Percentiles rank a stretch among this genome's conserved stretches.
phyloP scores from a whole-genome alignment of 2,329 filamentous ascomycete genomes.

The Zymoseptoria ardabiliae region DNA sequence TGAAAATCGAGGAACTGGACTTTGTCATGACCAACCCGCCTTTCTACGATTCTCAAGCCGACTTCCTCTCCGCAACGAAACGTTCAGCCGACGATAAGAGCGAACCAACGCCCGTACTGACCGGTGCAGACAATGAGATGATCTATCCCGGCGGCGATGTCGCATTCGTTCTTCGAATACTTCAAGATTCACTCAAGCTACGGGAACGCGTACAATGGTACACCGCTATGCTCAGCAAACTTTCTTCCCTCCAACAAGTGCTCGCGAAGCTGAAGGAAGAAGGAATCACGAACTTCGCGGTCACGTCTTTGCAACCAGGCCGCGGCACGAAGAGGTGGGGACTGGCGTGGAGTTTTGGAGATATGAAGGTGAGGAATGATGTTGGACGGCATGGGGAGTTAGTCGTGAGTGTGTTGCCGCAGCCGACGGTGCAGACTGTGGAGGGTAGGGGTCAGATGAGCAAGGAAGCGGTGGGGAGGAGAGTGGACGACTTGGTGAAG shows the following conservation, averaged over 20 bases:
- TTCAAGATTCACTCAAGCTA: slow-evolving; percentile 59
- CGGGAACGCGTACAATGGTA: slow-evolving; percentile 70
- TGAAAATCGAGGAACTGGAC: slow-evolving; percentile 53
- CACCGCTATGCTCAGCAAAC: slow-evolving; percentile 81
- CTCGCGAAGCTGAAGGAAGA: slow-evolving; percentile 50
- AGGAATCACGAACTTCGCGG: slow-evolving; percentile 68
- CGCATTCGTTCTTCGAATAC: slow-evolving; percentile 63
- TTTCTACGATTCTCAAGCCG: slow-evolving; percentile 71
- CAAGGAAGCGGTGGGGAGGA: slow-evolving; percentile 27
- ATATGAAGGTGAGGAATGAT: slow-evolving; percentile 53
- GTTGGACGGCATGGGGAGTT: slow-evolving; percentile 26
- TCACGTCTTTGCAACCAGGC: slow-evolving; percentile 72
- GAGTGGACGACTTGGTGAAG: slow-evolving; percentile 43
- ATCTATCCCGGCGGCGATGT: slow-evolving; percentile 66
- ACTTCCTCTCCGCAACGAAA: slow-evolving; percentile 54
- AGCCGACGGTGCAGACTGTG: slow-evolving; percentile 46
- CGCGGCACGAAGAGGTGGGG: slow-evolving; percentile 77
- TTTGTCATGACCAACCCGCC: slow-evolving; percentile 94
- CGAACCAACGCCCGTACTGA: slow-evolving; percentile 60
- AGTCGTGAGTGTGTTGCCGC: slow-evolving; percentile 28
- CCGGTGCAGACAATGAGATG: slow-evolving; percentile 79
- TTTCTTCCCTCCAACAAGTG: slow-evolving; percentile 58
- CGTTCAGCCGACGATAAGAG: slow-evolving; percentile 45
- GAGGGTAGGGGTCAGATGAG: slow-evolving; percentile 19
- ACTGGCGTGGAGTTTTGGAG: slow-evolving; percentile 76